Base-by-base conservation (phyloP, 257 asterid species). In the Solanum okadae region DNA sequence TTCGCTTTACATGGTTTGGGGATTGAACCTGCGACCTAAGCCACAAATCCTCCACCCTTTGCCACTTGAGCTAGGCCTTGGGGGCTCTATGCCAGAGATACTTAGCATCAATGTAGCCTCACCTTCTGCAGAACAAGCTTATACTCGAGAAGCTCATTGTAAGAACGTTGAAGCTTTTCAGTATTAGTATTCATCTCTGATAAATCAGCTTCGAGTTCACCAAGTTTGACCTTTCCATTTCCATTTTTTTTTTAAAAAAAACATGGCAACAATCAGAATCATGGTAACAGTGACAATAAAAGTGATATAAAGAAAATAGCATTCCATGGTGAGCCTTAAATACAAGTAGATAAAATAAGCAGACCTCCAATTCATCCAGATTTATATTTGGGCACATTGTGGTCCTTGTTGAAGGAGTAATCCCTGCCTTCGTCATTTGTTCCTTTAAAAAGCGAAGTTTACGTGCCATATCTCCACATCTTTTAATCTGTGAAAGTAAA, bases 391-490 rank as follows among this genome's bases (percentile, higher is more conserved):
- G 29, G 73, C 70, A 87, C 85, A 33, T 88, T 34, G 88, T 84
- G 23, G 91, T 89, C 90, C 91, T 86, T 27, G 92, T 88, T 86
- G 95, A 91, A 27, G 94, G 88, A 65, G 89, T 83, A 59, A 92
- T 68, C 42, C 94, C 94, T 68, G 93, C 91, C 91, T 90, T 93
- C 70, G 75, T 63, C 94, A 94, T 93, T 87, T 92, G 96, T 67
- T 93, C 96, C 83, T 86, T 90, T 38, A 94, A 79, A 89, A 92
- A 90, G 6, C 95, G 92, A 79, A 94, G 89, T 87, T 91, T 93
- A 56, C 97, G 93, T 20, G 94, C 95, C 95, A 94, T 90, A 86
- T 93, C 96, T 87, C 92, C 97, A 90, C 94, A 93, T 92, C 92
- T 92, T 89, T 92, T 93, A 82, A 93, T 92, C 97, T 94, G 86